A percentile compares a stretch with the other conserved stretches of the same genome.
Evolutionary conservation across 257 asterid species (phyloP).

Genomic region (Petunia secreta): DNA sequence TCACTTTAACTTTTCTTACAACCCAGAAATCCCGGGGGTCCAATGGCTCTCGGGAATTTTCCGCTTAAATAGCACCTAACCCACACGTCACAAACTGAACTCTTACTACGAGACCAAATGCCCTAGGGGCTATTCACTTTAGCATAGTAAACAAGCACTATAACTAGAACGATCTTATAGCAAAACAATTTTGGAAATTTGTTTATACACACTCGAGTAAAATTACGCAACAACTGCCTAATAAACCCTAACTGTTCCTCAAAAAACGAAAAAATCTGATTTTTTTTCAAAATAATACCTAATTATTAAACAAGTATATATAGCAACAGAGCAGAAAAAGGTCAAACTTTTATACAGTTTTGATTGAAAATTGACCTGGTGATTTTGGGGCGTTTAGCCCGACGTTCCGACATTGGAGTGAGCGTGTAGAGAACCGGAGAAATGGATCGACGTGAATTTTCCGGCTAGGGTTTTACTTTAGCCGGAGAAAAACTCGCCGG

Average conservation of each 20-base stretch:
- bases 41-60: too few relatives aligned
- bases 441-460: conserved; percentile 4
- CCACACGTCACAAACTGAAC: too few relatives aligned
- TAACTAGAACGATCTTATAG: neutral
- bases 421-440: neutral
- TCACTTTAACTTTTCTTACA: neutral
- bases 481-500: conserved; percentile 23
- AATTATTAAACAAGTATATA: neutral
- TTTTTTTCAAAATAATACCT: neutral
- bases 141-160: neutral
- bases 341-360: neutral
- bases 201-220: neutral
- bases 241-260: conserved; percentile 2
- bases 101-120: too few relatives aligned
- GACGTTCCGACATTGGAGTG: conserved; percentile 51
- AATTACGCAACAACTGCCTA: neutral
- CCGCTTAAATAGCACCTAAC: too few relatives aligned
- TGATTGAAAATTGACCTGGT: conserved; percentile 45
- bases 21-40: too few relatives aligned
- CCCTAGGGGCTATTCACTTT: too few relatives aligned
- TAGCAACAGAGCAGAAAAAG: neutral
- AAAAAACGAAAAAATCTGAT: neutral
- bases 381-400: conserved; percentile 56
- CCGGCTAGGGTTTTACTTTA: neutral
- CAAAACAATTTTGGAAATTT: neutral